These are phyloP conservation scores for Thecamonas trahens DNA, from an alignment of 78 protist species.

Conservation along the genomic window DNA sequence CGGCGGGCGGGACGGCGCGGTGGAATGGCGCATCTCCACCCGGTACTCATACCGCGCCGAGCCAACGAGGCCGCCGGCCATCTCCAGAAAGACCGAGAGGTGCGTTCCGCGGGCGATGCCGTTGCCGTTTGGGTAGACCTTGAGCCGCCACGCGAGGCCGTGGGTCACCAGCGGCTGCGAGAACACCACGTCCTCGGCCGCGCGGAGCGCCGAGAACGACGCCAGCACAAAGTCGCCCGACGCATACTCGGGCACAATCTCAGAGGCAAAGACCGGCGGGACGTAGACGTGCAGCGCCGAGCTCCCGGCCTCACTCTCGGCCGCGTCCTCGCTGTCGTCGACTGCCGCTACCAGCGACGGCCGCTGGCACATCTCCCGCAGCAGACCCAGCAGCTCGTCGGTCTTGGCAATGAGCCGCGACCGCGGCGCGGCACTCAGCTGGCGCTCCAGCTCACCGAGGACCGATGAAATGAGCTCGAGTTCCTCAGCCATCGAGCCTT, in stretches of 20 bases:
- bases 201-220: background rate
- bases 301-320: too few relatives aligned
- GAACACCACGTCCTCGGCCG: background rate
- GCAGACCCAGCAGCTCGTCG: background rate
- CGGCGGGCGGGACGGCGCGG: too few relatives aligned
- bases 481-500: background rate
- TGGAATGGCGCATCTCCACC: too few relatives aligned
- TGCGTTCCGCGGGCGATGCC: background rate
- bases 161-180: background rate
- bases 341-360: too few relatives aligned
- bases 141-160: conserved; percentile 2
- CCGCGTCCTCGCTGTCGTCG: background rate
- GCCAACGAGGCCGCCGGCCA: background rate
- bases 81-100: background rate
- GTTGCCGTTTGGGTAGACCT: conserved; percentile 1
- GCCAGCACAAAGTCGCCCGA: background rate
- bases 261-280: background rate
- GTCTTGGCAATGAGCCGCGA: background rate
- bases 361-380: background rate
- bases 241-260: background rate
- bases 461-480: too few relatives aligned
- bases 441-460: background rate
- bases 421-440: background rate
- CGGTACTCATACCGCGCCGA: background rate
- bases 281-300: too few relatives aligned